Base-by-base conservation (phyloP, 805 yeast genomes). In the Ogataea ramenticola region DNA sequence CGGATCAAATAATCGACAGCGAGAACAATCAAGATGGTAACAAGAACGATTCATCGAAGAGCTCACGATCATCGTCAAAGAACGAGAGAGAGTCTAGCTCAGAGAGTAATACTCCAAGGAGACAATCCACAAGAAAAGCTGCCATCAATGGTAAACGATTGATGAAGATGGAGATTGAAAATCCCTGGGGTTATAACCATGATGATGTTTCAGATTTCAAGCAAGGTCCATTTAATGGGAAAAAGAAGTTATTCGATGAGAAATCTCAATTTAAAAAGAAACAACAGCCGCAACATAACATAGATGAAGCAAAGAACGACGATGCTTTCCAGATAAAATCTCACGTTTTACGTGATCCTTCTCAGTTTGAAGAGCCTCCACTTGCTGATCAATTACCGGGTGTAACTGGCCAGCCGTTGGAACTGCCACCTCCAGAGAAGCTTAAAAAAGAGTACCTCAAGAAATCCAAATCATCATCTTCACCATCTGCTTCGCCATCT, bases 401-500 rank as follows among this genome's bases (percentile, higher is more conserved):
- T 11, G 77, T 78, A 33, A 82, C 91, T 0, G 96, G 96, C 2
- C 68, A 79, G 35, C 83, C 93, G 3, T 62, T 88, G 43, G 86
- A 79, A 49, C 70, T 76, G n/a, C 70, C 72, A 6, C 96, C 96
- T 9, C 75, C 78, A 16, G 61, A 68, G 3, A 81, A 76, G 53
- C 65, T 76, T 32, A 77, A 73, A 54, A 77, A 72, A 49, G 42
- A 33, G 60, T 51, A 57, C 49, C 24, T 32, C 15, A 40, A 36
- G 31, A 42, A 32, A 29, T 32, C 11, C 9, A 9, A 20, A 24
- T 15, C 24, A 24, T 24, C 27, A 12, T 10, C 11, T 14, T 17
- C 33, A 26, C 19, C 35, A 16, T 9, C 35, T 32, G 6, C 20
- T 6, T 32, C 35, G 7, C n/a, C 21, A 32, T 11, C 20, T 32